Evolutionary conservation across 1,284 basidiomycete species (phyloP), one percentile per base, ranked within the genome.

Genomic region (Malassezia dermatis): DNA sequence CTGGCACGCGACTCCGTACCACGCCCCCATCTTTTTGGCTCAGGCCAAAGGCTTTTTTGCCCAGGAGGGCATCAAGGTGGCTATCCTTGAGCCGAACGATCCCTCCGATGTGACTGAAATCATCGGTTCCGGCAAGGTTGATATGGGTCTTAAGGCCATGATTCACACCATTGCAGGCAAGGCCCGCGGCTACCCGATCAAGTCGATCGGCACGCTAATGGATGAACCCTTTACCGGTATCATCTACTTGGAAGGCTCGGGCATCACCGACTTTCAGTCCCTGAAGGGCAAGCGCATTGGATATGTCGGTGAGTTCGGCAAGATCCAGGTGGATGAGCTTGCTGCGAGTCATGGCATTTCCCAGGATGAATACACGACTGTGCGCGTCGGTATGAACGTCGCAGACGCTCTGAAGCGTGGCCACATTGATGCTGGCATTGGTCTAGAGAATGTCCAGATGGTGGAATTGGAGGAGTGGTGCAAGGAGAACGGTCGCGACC

Each of bases 241-340:
- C 34, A 63, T 76, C 50, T 77, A 77, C 62, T 64, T 77, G 43
- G 67, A 72, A 49, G 73, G 75, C 10, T 67, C 64, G 11, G 75
- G 72, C 30, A 68, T 76, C 60, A 68, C 68, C 17, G 71, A 76
- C 62, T 77, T 77, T 50, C 62, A 56, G 44, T 69, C 67, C 19
- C 67, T 77, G 24, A 63, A 66, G 8, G 76, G 75, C 44, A 76
- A 76, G 60, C 75, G 66, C 62, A 78, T 74, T 72, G 58, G 75
- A 60, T 72, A 79, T 71, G 67, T 79, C 62, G 65, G 77, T 62
- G 60, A 79, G 53, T 75, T 75, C 59, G 73, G 68, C 60, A 69
- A 77, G 73, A 70, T 79, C 71, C 71, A 80, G 27, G 35, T 47
- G 21, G 32, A 53, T 32, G 60, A 60, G 57, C 62, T 68, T 28